Conservation (phyloP, 441 rosid genomes). For the Gossypium aridum region DNA sequence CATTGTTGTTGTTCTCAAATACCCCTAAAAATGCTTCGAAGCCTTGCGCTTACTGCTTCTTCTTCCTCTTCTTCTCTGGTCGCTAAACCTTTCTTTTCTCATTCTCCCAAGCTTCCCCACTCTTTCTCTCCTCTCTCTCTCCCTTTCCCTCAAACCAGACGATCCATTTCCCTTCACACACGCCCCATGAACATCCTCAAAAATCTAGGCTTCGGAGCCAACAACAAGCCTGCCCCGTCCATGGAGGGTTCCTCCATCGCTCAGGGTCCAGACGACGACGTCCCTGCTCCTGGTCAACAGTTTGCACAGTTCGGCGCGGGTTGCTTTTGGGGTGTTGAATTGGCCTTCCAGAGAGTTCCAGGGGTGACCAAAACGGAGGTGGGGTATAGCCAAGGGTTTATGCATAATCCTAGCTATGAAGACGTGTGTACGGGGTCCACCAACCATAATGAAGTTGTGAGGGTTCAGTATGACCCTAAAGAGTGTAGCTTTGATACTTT, state of each 20-base stretch:
- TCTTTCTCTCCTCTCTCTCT: constrained; percentile 17
- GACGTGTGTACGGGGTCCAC: constrained; percentile 71
- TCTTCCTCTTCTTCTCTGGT: neutral
- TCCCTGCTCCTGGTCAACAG: neutral
- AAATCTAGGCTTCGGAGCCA: constrained; percentile 53
- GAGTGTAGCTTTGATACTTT: constrained; percentile 53
- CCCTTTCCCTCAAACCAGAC: constrained; percentile 14
- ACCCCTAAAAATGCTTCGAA: neutral
- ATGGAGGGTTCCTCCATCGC: neutral
- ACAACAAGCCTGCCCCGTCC: neutral
- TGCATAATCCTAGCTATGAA: constrained; percentile 63
- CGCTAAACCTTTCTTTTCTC: neutral
- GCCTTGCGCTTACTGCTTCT: neutral
- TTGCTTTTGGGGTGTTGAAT: neutral
- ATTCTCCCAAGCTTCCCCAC: neutral
- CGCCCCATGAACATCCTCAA: constrained; percentile 10
- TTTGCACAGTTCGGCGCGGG: neutral
- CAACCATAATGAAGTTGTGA: constrained; percentile 62
- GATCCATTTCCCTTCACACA: constrained; percentile 23
- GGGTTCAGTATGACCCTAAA: constrained; percentile 81
- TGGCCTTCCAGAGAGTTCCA: neutral
- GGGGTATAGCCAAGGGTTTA: constrained; percentile 36
- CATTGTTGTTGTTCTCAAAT: neutral
- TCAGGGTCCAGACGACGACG: neutral
- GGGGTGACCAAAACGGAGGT: neutral